These are phyloP conservation scores for Cryptococcus sp. DNA, from an alignment of 1,284 basidiomycete genomes.

Conservation along the genomic window DNA sequence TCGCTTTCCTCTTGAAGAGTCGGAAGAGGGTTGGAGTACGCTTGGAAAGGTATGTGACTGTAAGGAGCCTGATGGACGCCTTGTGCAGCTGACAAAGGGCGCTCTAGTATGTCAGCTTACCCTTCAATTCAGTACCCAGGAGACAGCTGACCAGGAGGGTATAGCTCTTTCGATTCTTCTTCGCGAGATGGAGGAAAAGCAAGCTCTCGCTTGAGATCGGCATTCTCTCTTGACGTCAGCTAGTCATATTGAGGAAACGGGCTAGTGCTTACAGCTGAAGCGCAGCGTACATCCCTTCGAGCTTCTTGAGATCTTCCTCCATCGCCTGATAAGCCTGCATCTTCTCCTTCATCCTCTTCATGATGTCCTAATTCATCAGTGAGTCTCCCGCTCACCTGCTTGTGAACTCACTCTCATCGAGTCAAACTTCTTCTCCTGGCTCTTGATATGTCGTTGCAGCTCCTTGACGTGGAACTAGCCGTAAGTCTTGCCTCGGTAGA, in stretches of 20 bases:
- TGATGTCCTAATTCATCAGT: neutral
- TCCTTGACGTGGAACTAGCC: constrained; percentile 1
- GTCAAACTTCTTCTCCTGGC: neutral
- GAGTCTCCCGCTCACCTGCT: neutral
- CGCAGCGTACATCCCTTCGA: neutral
- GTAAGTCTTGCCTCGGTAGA: neutral
- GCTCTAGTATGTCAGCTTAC: no score
- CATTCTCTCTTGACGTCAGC: neutral
- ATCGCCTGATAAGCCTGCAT: neutral
- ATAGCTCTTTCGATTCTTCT: no score
- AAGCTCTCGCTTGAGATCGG: neutral
- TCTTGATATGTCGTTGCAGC: neutral
- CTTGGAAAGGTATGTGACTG: no score
- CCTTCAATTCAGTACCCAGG: no score
- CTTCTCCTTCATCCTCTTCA: neutral
- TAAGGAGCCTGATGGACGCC: no score
- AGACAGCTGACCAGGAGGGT: no score
- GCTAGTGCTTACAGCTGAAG: neutral
- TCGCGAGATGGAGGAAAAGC: neutral
- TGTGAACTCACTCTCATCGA: neutral
- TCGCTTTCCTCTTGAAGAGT: no score
- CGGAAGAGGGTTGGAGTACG: no score
- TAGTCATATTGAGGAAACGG: neutral
- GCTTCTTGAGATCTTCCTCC: neutral
- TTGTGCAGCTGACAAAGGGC: no score